Percentiles rank a stretch among this genome's conserved stretches.
These are phyloP conservation scores for Fabrea salina DNA, from an alignment of 169 alveolate genomes.

Conservation along the genomic window DNA sequence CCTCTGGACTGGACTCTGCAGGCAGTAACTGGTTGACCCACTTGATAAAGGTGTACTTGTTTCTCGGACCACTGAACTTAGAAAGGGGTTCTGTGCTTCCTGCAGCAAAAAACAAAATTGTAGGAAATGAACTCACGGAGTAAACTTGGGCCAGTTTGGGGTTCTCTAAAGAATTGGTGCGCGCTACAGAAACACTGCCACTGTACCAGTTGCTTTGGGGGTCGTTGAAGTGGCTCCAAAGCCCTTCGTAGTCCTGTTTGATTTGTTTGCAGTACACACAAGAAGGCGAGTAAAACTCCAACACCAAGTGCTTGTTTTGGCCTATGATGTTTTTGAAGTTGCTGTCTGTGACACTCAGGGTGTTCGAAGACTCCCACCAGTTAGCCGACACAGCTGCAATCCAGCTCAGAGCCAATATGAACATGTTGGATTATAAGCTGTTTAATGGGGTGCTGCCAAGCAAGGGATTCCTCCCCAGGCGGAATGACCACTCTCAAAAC, in stretches of 20 bases:
- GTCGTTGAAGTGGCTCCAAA: neutral
- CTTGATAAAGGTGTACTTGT: neutral
- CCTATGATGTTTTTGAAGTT: neutral
- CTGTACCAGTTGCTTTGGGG: neutral
- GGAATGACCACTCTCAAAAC: too few species aligned
- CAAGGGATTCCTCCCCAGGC: too few species aligned
- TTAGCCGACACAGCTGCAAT: too few species aligned
- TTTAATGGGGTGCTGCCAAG: too few species aligned
- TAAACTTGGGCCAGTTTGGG: neutral
- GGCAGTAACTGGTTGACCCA: neutral
- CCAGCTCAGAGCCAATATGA: too few species aligned
- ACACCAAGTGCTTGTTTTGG: neutral
- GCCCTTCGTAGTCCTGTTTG: conserved; percentile 3
- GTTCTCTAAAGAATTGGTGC: neutral
- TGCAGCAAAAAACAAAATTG: neutral
- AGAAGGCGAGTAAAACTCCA: conserved; percentile 11
- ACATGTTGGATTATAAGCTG: too few species aligned
- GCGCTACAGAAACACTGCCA: neutral
- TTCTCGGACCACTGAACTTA: neutral
- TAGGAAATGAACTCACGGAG: neutral
- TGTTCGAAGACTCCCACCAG: neutral
- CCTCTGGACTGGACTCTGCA: neutral
- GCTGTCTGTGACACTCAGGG: neutral
- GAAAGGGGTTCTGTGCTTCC: neutral
- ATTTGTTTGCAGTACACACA: neutral